Base-by-base conservation (phyloP, 208 protist species). In the Trichomonas tenax region DNA sequence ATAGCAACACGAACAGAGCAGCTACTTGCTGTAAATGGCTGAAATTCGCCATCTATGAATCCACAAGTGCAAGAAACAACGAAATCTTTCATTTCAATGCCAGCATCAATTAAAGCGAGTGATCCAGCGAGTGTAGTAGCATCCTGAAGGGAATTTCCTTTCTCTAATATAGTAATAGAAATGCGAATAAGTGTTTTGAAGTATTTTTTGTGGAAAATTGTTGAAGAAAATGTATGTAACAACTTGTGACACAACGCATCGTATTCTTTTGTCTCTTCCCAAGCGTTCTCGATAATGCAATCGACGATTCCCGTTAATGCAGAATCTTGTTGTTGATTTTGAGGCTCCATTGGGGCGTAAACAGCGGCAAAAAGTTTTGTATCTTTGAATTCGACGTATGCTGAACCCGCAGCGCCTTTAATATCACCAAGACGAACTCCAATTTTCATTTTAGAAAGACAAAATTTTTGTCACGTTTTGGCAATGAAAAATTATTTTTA, bases 21-120 rank as follows among this genome's bases (percentile, higher is more conserved):
- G 1, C 2, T 3, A 31, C 82, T 90, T 26, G 82, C 17, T 23
- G 40, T 21, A 90, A 90, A 90, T 45, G 82, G 82, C 11, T 48
- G 8, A 31, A 38, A 90, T 23, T 45, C 21, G 15, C 82, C 82
- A 90, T 90, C 41, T 34, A 48, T 21, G 2, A 90, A 36, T 17
- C 82, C 82, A 31, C 34, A 26, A 44, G 34, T 90, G 41, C 82
- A 90, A 31, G 82, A 90, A 34, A 90, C 41, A 48, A 90, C 82
- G 23, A 90, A 90, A 90, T 90, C 82, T 26, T 48, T 90, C 82
- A 90, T 90, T 90, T 90, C 15, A 48, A 90, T 90, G 1, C 82
- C 82, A n/a, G 82, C 82, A 48, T 90, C 82, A 34, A 90, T 14
- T 23, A 90, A 21, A 48, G 82, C 82, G 0, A 90, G 10, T 11